These are phyloP conservation scores for Pseudogymnoascus sp. DNA, from an alignment of 2,329 filamentous ascomycete genomes.

Conservation along the genomic window DNA sequence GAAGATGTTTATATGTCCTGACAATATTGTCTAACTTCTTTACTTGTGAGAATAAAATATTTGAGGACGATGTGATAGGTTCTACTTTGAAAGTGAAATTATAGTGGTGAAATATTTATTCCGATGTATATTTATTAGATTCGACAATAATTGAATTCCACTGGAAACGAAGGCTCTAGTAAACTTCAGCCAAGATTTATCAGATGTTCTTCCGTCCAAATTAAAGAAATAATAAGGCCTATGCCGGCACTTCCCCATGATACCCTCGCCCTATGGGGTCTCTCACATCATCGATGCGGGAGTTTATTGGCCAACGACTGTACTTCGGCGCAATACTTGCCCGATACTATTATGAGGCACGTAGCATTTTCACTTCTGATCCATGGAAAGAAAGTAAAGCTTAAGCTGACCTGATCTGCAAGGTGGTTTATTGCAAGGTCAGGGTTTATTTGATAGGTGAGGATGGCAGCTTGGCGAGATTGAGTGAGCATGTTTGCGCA, in stretches of 20 bases:
- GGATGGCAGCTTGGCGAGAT: neutral
- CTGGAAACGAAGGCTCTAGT: neutral
- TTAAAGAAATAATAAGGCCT: neutral
- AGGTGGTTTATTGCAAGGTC: neutral
- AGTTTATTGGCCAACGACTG: neutral
- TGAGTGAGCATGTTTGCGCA: neutral
- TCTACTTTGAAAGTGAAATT: neutral
- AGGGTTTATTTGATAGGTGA: neutral
- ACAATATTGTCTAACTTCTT: neutral
- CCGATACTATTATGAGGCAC: neutral
- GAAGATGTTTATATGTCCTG: neutral
- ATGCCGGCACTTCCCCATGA: neutral
- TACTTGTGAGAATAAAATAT: neutral
- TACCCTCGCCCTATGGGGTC: neutral
- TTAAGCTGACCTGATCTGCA: neutral
- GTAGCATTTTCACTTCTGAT: neutral
- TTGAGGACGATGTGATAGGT: neutral
- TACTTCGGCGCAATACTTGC: neutral
- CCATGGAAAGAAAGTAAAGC: neutral
- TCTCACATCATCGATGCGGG: neutral
- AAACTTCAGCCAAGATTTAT: neutral
- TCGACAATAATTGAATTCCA: neutral
- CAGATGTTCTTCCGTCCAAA: neutral
- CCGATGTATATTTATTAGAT: neutral
- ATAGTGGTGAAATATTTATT: neutral